phyloP scores from a whole-genome alignment of 2,329 filamentous ascomycete species.

The Aspergillus ruber region DNA sequence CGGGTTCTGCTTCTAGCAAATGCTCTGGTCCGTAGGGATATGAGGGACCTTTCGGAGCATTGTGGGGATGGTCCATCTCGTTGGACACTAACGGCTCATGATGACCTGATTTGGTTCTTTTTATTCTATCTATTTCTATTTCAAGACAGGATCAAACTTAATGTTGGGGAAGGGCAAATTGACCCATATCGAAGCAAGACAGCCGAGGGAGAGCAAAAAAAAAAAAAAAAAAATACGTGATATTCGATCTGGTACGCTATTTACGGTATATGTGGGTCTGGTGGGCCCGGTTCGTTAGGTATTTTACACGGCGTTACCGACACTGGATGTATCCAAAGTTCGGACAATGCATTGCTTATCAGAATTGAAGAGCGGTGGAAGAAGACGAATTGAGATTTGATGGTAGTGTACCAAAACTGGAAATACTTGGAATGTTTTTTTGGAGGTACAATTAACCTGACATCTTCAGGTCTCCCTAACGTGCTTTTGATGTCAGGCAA shows the following conservation, averaged over 20 bases:
- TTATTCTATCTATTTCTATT: background rate
- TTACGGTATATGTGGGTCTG: background rate
- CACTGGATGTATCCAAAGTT: background rate
- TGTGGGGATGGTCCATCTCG: background rate
- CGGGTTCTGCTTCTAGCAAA: background rate
- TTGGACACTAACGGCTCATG: background rate
- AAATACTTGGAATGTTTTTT: no score
- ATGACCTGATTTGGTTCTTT: background rate
- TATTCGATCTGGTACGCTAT: background rate
- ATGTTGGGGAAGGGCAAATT: background rate
- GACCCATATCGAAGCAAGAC: background rate
- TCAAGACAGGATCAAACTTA: background rate
- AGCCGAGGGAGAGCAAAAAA: no score
- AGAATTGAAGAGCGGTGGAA: no score
- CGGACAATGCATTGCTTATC: background rate
- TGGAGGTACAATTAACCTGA: no score
- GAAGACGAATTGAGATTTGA: no score
- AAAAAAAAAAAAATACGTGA: background rate
- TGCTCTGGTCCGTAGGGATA: background rate
- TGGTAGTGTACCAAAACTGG: no score
- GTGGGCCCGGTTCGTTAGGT: background rate
- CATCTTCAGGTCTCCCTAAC: no score
- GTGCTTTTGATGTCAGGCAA: no score
- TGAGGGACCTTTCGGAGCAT: background rate
- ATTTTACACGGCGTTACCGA: background rate